These are phyloP conservation scores for Cryoendolithus antarcticus DNA, from an alignment of 2,329 filamentous ascomycete species.

Conservation along the genomic window DNA sequence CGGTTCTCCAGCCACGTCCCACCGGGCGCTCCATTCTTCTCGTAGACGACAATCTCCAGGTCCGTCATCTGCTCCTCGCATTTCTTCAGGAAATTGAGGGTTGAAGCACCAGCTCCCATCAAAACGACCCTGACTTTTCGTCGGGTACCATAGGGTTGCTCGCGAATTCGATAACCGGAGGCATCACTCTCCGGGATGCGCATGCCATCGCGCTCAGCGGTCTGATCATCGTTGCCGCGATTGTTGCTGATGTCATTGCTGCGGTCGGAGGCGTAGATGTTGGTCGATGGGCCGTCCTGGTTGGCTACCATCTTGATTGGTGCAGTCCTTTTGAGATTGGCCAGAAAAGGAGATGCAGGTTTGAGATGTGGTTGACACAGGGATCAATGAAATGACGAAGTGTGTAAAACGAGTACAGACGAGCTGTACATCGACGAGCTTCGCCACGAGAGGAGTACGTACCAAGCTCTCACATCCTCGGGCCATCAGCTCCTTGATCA, in stretches of 20 bases:
- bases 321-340: too few relatives aligned
- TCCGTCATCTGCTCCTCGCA: conserved; percentile 31
- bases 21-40: conserved; percentile 26
- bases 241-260: conserved; percentile 13
- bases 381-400: too few relatives aligned
- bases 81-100: conserved; percentile 32
- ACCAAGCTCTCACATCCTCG: too few relatives aligned
- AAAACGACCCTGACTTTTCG: conserved; percentile 28
- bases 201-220: conserved; percentile 18
- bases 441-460: too few relatives aligned
- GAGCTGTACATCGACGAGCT: too few relatives aligned
- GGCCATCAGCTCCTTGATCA: too few relatives aligned
- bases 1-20: conserved; percentile 24
- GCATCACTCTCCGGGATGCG: conserved; percentile 26
- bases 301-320: conserved; percentile 1
- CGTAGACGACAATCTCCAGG: conserved; percentile 27
- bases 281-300: conserved; percentile 4
- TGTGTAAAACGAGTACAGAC: too few relatives aligned
- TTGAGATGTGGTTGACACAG: too few relatives aligned
- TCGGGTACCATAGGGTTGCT: conserved; percentile 33
- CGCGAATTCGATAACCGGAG: conserved; percentile 30
- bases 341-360: too few relatives aligned
- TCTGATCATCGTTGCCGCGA: background rate
- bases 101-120: conserved; percentile 32
- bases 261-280: conserved; percentile 9